Evolutionary conservation across 345 rosid genomes (phyloP).

Genomic region (Citrus medica): DNA sequence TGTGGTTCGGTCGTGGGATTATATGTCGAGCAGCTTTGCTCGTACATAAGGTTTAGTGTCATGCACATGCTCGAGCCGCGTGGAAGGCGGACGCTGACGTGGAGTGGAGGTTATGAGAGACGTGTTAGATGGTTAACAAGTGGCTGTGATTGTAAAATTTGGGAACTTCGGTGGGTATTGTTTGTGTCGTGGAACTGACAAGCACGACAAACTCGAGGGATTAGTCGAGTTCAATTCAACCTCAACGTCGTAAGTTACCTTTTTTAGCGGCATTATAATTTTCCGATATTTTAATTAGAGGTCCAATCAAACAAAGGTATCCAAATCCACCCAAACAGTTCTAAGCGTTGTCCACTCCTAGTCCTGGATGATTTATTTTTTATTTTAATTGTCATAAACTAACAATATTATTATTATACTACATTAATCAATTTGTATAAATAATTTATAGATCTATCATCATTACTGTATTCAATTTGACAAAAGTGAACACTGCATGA

Average conservation of each 20-base stretch:
- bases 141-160: neutral
- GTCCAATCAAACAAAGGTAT: neutral
- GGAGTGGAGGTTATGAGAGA: neutral
- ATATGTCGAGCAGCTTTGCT: constrained; percentile 12
- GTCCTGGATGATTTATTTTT: too few relatives aligned
- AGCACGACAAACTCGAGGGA: neutral
- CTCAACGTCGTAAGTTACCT: neutral
- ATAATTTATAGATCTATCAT: too few relatives aligned
- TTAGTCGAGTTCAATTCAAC: too few relatives aligned
- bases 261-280: neutral
- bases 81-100: constrained; percentile 2
- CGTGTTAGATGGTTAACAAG: constrained; percentile 9
- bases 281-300: neutral
- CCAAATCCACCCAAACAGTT: neutral
- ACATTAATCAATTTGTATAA: too few relatives aligned
- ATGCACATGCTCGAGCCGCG: constrained; percentile 2
- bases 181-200: neutral
- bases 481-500: too few relatives aligned
- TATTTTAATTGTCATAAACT: too few relatives aligned
- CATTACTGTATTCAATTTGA: too few relatives aligned
- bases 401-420: too few relatives aligned
- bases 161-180: neutral
- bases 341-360: too few relatives aligned
- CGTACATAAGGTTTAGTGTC: neutral
- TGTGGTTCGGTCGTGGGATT: neutral